Evolutionary conservation across 2,329 filamentous ascomycete species (phyloP), one percentile per base, ranked within the genome.

Genomic region (Alternaria arborescens): DNA sequence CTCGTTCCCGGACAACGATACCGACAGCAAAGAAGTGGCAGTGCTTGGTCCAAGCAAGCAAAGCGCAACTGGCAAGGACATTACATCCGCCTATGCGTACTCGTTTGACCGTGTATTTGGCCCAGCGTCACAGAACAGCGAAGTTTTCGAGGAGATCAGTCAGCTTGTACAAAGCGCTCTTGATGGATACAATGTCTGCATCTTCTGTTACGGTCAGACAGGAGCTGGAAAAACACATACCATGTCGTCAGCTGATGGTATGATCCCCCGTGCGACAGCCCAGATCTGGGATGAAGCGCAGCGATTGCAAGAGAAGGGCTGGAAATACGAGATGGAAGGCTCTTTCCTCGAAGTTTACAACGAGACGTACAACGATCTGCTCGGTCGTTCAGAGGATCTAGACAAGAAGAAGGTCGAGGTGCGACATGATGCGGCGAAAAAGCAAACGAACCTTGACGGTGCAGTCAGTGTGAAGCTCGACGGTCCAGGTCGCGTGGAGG

Each of bases 301-400:
- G 62, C 86, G 89, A 52, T 84, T 99, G 18, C 89, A 91, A 77
- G 92, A 94, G 68, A 96, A 97, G 77, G 95, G 94, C 24, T 99
- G 95, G 95, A 87, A 86, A 41, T 99, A 99, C 79, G 91, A 86
- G 0, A 97, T 99, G 88, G 92, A 97, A 75, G 95, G 95, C 7
- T 94, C 90, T 57, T 99, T 99, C 73, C 89, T 98, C 14, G 95
- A 99, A 76, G 95, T 99, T 6, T 99, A 99, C 86, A 98, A 99
- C 65, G 95, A 99, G 77, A 95, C 96, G 63, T 85, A 99, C 65
- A 93, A 97, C 75, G 95, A 99, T 77, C 81, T 99, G 14, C 86
- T 99, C 4, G 89, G 89, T 12, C 87, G 85, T 55, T 87, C 90
- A 0, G 89, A 90, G 55, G 85, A 89, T 20, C 85, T 93, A 52